A percentile compares a stretch with the other conserved stretches of the same genome.
These are phyloP conservation scores for Santalum album DNA, from an alignment of 164 flowering plant species.

Conservation along the genomic window DNA sequence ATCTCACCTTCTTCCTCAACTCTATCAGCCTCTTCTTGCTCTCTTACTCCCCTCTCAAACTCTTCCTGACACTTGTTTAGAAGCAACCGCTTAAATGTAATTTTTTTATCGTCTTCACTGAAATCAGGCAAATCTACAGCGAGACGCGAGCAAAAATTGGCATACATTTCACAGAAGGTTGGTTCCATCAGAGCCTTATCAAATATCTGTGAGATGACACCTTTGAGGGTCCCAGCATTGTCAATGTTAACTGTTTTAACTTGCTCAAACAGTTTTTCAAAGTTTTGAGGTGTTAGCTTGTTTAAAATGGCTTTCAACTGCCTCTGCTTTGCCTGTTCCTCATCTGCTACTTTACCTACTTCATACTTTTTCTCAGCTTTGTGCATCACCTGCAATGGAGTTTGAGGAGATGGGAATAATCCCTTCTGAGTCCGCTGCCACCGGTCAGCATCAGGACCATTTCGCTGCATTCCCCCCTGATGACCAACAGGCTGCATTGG, in stretches of 20 bases:
- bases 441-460: slow-evolving; percentile 59
- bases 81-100: slow-evolving; percentile 70
- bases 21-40: slow-evolving; percentile 70
- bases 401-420: slow-evolving; percentile 64
- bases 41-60: slow-evolving; percentile 78
- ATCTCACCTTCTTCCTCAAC: slow-evolving; percentile 59
- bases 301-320: slow-evolving; percentile 65
- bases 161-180: slow-evolving; percentile 93
- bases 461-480: slow-evolving; percentile 43
- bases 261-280: slow-evolving; percentile 73
- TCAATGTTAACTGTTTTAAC: slow-evolving; percentile 78
- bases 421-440: slow-evolving; percentile 63
- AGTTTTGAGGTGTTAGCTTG: slow-evolving; percentile 85
- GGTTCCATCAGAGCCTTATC: slow-evolving; percentile 88
- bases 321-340: slow-evolving; percentile 70
- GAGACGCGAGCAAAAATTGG: slow-evolving; percentile 61
- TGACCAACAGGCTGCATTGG: slow-evolving; percentile 48
- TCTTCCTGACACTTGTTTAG: slow-evolving; percentile 88
- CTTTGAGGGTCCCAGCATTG: slow-evolving; percentile 47
- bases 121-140: slow-evolving; percentile 56
- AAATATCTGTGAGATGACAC: slow-evolving; percentile 80
- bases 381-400: slow-evolving; percentile 60
- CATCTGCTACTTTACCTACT: slow-evolving; percentile 61
- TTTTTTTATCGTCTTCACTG: slow-evolving; percentile 53
- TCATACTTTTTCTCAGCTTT: slow-evolving; percentile 76